Conservation (phyloP, 164 flowering plant species). For the Nymphaea colorata region DNA sequence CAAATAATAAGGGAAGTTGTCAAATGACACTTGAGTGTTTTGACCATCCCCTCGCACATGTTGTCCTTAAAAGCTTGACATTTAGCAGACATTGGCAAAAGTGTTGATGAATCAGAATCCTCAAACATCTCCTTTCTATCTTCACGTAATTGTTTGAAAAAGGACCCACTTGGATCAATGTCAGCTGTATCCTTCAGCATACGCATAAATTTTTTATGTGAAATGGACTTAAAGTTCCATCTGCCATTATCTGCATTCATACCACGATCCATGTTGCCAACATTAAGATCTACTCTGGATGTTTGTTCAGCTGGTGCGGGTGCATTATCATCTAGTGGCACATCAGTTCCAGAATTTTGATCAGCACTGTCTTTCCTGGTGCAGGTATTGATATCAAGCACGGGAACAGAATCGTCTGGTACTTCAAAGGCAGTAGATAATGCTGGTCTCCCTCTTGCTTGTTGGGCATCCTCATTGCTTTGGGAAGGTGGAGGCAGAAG, state of each 20-base stretch:
- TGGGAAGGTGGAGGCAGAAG: slow-evolving; percentile 39
- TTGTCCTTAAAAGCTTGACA: slow-evolving; percentile 53
- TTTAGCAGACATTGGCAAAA: slow-evolving; percentile 22
- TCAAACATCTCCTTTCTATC: slow-evolving; percentile 38
- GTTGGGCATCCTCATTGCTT: slow-evolving; percentile 11
- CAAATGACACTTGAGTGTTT: slow-evolving; percentile 54
- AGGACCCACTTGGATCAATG: slow-evolving; percentile 32
- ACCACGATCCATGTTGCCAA: slow-evolving; percentile 27
- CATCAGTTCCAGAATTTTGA: slow-evolving; percentile 11
- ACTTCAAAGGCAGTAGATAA: slow-evolving; percentile 14
- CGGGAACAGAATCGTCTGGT: slow-evolving; percentile 9
- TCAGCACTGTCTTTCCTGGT: slow-evolving; percentile 10
- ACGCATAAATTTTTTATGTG: slow-evolving; percentile 37
- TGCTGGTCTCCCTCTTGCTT: slow-evolving; percentile 8
- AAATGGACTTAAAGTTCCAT: slow-evolving; percentile 32
- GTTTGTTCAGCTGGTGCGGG: slow-evolving; percentile 21
- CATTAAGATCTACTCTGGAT: slow-evolving; percentile 30
- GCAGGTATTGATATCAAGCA: slow-evolving; percentile 9
- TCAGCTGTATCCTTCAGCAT: slow-evolving; percentile 19
- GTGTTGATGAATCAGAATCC: slow-evolving; percentile 29
- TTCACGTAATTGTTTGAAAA: slow-evolving; percentile 36
- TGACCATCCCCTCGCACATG: slow-evolving; percentile 36
- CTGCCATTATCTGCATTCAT: slow-evolving; percentile 29
- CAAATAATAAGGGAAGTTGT: slow-evolving; percentile 64
- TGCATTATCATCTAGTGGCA: slow-evolving; percentile 21